Conservation (phyloP, 768 basidiomycete species). For the Mycena sanguinolenta region DNA sequence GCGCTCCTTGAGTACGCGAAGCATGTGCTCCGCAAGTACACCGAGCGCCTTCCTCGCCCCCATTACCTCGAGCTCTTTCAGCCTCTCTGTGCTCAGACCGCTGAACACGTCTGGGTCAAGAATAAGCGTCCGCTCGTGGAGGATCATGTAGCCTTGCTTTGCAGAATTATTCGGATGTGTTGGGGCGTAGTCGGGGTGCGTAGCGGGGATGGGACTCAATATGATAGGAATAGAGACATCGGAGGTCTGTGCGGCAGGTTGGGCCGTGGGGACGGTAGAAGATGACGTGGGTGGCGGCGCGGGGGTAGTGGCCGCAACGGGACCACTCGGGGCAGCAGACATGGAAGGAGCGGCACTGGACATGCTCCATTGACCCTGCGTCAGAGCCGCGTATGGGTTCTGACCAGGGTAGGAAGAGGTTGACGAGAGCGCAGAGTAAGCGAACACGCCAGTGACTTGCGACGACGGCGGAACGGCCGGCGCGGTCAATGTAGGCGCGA, state of each 20-base stretch:
- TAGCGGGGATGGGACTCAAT: slow-evolving; percentile 77
- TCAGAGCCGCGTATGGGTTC: slow-evolving; percentile 41
- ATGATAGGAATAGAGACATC: slow-evolving; percentile 83
- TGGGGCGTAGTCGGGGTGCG: slow-evolving; percentile 67
- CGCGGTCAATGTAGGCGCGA: slow-evolving; percentile 55
- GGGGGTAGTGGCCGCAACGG: slow-evolving; percentile 31
- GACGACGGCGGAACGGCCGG: slow-evolving; percentile 32
- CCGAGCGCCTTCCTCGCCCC: slow-evolving; percentile 86
- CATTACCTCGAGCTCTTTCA: slow-evolving; percentile 82
- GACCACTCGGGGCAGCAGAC: slow-evolving; percentile 31
- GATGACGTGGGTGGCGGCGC: slow-evolving; percentile 39
- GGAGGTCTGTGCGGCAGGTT: slow-evolving; percentile 44
- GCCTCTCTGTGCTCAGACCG: slow-evolving; percentile 77
- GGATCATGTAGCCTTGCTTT: slow-evolving; percentile 75
- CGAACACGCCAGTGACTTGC: slow-evolving; percentile 25
- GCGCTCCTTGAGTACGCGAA: slow-evolving; percentile 85
- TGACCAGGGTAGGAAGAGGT: slow-evolving; percentile 26
- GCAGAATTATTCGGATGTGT: slow-evolving; percentile 62
- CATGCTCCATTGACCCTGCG: slow-evolving; percentile 29
- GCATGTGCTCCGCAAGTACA: slow-evolving; percentile 87
- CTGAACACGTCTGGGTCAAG: slow-evolving; percentile 90
- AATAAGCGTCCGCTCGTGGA: slow-evolving; percentile 87
- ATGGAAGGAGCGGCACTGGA: slow-evolving; percentile 32
- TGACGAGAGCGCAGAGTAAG: slow-evolving; percentile 32
- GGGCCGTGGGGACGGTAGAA: slow-evolving; percentile 36